Base-by-base conservation (phyloP, 768 basidiomycete genomes). In the Macrolepiota albuminosa region DNA sequence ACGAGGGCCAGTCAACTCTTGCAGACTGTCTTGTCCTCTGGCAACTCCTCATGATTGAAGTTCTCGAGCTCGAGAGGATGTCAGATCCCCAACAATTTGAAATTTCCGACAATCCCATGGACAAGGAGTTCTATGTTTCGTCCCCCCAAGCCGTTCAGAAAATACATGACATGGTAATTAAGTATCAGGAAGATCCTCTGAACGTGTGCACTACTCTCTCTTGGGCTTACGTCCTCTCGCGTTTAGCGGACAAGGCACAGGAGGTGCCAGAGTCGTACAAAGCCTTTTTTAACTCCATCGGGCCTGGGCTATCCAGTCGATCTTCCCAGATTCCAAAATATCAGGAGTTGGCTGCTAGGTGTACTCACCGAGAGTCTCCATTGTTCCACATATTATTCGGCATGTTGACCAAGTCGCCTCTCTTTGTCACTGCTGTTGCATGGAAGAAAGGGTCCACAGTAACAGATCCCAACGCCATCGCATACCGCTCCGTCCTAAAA, bases 161-260 rank as follows among this genome's bases (percentile, higher is more conserved):
- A 45, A 81, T 94, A 54, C 90, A 94, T 68, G 78, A 85, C 40
- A 72, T 91, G 26, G 83, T 93, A 39, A 78, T 78, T 4, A 76
- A 82, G 1, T 78, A 89, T 54, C 70, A 79, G 1, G 78, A 83
- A 56, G 83, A 84, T 64, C 87, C 57, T n/a, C 40, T 90, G 63
- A 85, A 86, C 66, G 79, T 84, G 0, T 86, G 87, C 63, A 80
- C 87, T 4, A 88, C 90, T 65, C 76, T 95, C 6, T 87, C 86
- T 0, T 98, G 95, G 95, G 80, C 93, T 0, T 92, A 87, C 67
- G 83, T 95, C 1, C 81, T 96, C 4, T 87, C 86, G 11, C 81
- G 85, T 36, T 68, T 91, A n/a, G 69, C 76, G 21, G 68, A 75
- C 13, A 76, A 78, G 54, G 82, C 79, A 1, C 76, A 80, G 63